Base-by-base conservation (phyloP, 192 early-diverging fungal genomes). In the Diversispora epigaea region DNA sequence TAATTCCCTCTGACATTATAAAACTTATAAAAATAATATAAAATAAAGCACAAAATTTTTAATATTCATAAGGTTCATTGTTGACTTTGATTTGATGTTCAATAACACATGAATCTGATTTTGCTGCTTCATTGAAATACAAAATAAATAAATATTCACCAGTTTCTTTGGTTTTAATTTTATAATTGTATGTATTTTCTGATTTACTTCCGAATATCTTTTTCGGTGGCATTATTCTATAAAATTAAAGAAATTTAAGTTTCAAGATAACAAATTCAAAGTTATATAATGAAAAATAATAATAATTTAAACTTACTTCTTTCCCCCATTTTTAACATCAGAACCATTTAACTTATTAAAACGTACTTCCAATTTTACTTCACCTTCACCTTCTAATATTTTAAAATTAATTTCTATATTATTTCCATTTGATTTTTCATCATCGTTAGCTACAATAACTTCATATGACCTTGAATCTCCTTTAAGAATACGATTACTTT, bases 101-200 rank as follows among this genome's bases (percentile, higher is more conserved):
- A 40, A 70, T 70, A 4, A 55, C 39, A 39, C 25, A 32, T 15
- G 47, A 40, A 50, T 70, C 32, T 7, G 68, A 70, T 41, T 50
- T 14, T 4, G n/a, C 55, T 15, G 14, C 25, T 56, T 70, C 22
- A 55, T 54, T 50, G 10, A 70, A 56, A 40, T 21, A 54, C 22
- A 19, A 70, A 12, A 25, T 56, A 55, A 70, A 41, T 40, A 70
- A 5, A 56, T 55, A 70, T 54, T 70, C 68, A 40, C 68, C 52
- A 21, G 49, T 55, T 14, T 70, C 68, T 39, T 50, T 22, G 3
- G 22, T 4, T 41, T 55, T 11, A 56, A 70, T 19, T 50, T n/a
- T 54, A 40, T 55, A 32, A 12, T 39, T 55, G 15, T 56, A 50
- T 55, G 39, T 55, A n/a, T 55, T 56, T 25, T 54, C 19, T 25